These are phyloP conservation scores for Talaromyces trachyspermus DNA, from an alignment of 495 filamentous ascomycete genomes.

Conservation along the genomic window DNA sequence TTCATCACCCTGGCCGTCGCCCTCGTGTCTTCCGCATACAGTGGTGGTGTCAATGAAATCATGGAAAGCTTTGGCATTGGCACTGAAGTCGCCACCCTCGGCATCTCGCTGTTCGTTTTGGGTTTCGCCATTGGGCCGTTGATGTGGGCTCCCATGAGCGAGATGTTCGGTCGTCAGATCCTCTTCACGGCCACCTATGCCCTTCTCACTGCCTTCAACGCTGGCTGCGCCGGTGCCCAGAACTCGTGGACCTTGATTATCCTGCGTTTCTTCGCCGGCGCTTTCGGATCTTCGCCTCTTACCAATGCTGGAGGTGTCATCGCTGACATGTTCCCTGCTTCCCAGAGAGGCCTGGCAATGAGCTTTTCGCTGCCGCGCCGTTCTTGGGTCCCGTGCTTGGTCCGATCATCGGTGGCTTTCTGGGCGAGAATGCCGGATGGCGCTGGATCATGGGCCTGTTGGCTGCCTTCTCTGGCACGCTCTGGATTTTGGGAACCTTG, in stretches of 20 bases:
- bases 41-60: constrained; percentile 61
- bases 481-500: constrained; percentile 50
- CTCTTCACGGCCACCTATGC: constrained; percentile 59
- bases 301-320: constrained; percentile 71
- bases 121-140: constrained; percentile 63
- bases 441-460: constrained; percentile 59
- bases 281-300: constrained; percentile 68
- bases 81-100: constrained; percentile 54
- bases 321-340: constrained; percentile 63
- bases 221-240: constrained; percentile 51
- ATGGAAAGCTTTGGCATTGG: constrained; percentile 51
- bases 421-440: constrained; percentile 54
- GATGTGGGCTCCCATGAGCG: constrained; percentile 59
- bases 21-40: constrained; percentile 70
- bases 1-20: constrained; percentile 65
- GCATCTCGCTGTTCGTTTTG: constrained; percentile 66
- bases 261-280: constrained; percentile 70
- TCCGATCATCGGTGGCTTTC: constrained; percentile 53
- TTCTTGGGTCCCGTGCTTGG: constrained; percentile 65
- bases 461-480: constrained; percentile 40
- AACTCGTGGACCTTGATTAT: constrained; percentile 62
- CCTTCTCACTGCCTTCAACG: constrained; percentile 62
- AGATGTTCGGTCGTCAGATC: constrained; percentile 67
- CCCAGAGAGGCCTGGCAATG: constrained; percentile 56
- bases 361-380: constrained; percentile 59